Evolutionary conservation across 768 basidiomycete species (phyloP).

Genomic region (Termitomyces sp.): DNA sequence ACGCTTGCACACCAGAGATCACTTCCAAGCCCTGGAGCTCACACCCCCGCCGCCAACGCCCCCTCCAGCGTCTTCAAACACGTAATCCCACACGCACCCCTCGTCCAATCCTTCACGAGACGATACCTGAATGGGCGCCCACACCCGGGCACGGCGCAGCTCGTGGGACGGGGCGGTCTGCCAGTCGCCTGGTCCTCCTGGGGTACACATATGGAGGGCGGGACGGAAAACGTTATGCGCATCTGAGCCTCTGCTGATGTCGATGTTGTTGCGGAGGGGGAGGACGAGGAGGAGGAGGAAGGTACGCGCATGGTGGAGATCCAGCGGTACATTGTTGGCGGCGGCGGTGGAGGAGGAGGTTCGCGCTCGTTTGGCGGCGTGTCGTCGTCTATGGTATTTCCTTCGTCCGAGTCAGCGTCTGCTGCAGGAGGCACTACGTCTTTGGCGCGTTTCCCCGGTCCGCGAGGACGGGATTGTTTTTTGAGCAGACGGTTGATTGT

Average conservation of each 20-base stretch:
- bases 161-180: constrained; percentile 11
- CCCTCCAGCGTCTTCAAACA: constrained; percentile 57
- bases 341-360: background rate
- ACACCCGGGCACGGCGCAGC: constrained; percentile 60
- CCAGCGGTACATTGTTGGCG: constrained; percentile 66
- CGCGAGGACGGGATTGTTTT: constrained; percentile 70
- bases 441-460: constrained; percentile 34
- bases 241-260: constrained; percentile 19
- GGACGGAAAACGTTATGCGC: constrained; percentile 52
- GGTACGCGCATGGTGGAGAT: constrained; percentile 47
- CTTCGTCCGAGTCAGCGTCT: constrained; percentile 30
- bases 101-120: constrained; percentile 56
- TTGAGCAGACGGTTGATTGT: constrained; percentile 87
- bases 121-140: constrained; percentile 54
- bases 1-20: background rate
- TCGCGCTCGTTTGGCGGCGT: background rate
- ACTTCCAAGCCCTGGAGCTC: background rate
- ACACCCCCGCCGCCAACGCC: background rate
- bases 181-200: background rate
- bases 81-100: constrained; percentile 61
- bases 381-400: constrained; percentile 23
- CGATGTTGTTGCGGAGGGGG: background rate
- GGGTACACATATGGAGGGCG: constrained; percentile 17
- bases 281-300: background rate
- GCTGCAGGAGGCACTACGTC: constrained; percentile 17